Evolutionary conservation across 2,329 filamentous ascomycete species (phyloP), one percentile per base, ranked within the genome.

Genomic region (Aspergillus fumigatiaffinis): DNA sequence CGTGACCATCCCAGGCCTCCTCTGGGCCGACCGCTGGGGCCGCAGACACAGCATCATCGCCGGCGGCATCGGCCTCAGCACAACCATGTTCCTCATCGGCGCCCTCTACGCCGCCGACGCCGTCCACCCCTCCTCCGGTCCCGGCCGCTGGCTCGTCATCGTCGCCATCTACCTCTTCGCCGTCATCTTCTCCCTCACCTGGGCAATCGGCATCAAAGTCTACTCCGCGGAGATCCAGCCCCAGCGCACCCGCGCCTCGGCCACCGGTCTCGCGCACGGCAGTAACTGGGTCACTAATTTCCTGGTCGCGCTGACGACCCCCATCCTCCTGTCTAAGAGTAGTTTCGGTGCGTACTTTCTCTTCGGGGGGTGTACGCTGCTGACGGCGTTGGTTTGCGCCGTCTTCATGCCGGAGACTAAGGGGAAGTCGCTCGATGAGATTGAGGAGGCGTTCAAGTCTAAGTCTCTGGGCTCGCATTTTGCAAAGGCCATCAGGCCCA

Each of bases 221-320:
- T 86, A 85, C 56, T 78, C 80, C 0, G 77, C 78, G 8, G 84
- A 87, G 69, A 85, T 86, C 41, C 83, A 86, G 60, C 82, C 82
- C 0, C 74, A 77, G 3, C 72, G 78, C 42, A 85, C 82, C 0
- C 75, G 84, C 4, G 83, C 82, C 0, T 78, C 79, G 0, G 83
- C 82, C 3, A 83, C 79, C 12, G 80, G 77, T 54, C 62, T 85
- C 4, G 81, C 80, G 0, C 76, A 82, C 62, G 79, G 81, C 3
- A 75, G 77, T 17, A 83, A 84, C 50, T 85, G 82, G 75, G 62
- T 73, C 3, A 68, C 71, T 1, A 79, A 78, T 56, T 79, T 74
- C 58, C 58, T 80, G 1, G 77, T 80, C 2, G 78, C 78, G 6
- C 68, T 80, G 17, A 68, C 74, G 0, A 77, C 77, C 0, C 78